A percentile compares a stretch with the other conserved stretches of the same genome.
Evolutionary conservation across 176 grass and related monocot species (phyloP).

Genomic region (Eleusine indica): DNA sequence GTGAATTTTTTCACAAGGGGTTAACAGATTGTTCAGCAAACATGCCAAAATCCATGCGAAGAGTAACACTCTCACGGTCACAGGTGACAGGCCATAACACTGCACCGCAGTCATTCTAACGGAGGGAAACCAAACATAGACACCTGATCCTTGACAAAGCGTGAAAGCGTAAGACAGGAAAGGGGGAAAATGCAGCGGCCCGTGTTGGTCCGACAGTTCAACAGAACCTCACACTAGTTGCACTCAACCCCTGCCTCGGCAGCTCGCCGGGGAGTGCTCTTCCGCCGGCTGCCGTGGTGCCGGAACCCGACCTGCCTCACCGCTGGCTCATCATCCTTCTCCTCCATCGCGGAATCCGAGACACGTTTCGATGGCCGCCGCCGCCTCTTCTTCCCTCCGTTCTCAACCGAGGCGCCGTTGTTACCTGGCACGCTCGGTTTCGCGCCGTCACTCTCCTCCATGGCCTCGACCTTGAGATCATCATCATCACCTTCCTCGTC

Average conservation of each 20-base stretch:
- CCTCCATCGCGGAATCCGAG: conserved; percentile 22
- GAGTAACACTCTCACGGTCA: conserved; percentile 1
- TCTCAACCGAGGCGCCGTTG: conserved; percentile 23
- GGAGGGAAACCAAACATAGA: not conserved
- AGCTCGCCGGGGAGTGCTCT: conserved; percentile 83
- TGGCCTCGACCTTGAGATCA: conserved; percentile 29
- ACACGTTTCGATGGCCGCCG: conserved; percentile 38
- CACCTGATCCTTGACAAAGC: conserved; percentile 32
- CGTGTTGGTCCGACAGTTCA: not conserved
- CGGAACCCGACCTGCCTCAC: conserved; percentile 63
- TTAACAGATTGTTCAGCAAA: not conserved
- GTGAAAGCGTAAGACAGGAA: conserved; percentile 3
- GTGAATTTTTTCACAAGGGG: not conserved
- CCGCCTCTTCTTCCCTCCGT: conserved; percentile 22
- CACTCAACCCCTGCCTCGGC: conserved; percentile 81
- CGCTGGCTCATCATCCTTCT: conserved; percentile 19
- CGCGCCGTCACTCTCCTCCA: conserved; percentile 37
- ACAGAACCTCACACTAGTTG: conserved; percentile 36
- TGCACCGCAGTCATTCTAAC: not conserved
- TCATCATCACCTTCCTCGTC: conserved; percentile 49
- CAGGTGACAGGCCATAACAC: not conserved
- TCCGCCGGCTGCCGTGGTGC: conserved; percentile 77
- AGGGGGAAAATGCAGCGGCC: not conserved
- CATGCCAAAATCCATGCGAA: not conserved
- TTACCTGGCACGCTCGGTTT: conserved; percentile 33